These are phyloP conservation scores for Diaporthe sp. DNA, from an alignment of 2,329 filamentous ascomycete species.

Conservation along the genomic window DNA sequence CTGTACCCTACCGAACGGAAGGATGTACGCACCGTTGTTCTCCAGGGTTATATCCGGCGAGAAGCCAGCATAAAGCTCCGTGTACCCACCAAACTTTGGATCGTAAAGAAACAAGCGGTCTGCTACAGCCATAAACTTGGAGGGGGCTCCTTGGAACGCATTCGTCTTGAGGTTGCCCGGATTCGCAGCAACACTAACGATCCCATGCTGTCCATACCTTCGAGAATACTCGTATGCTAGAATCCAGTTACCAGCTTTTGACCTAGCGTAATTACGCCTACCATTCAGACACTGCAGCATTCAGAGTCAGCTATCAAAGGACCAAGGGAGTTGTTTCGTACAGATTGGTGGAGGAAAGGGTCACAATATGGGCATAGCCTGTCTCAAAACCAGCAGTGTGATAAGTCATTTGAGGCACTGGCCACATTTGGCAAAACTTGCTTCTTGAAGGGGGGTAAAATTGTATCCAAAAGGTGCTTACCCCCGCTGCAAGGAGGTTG, in stretches of 20 bases:
- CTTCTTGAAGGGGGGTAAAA: too few relatives aligned
- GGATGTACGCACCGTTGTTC: conserved; percentile 33
- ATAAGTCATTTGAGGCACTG: too few relatives aligned
- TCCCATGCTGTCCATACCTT: conserved; percentile 37
- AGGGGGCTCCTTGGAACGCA: conserved; percentile 30
- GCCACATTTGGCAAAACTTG: too few relatives aligned
- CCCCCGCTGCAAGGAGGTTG: conserved; percentile 23
- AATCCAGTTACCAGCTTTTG: conserved; percentile 41
- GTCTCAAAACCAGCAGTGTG: too few relatives aligned
- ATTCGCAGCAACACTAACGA: conserved; percentile 42
- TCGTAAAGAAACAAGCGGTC: conserved; percentile 36
- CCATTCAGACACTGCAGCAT: not conserved
- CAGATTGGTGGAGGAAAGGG: too few relatives aligned
- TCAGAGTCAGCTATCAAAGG: too few relatives aligned
- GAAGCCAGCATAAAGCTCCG: conserved; percentile 51
- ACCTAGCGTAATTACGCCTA: conserved; percentile 38
- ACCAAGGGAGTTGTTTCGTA: too few relatives aligned
- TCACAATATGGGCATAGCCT: too few relatives aligned
- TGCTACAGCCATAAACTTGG: not conserved
- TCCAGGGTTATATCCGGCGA: conserved; percentile 48
- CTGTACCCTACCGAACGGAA: conserved; percentile 15
- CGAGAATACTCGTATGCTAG: conserved; percentile 40
- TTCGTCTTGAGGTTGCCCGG: conserved; percentile 43
- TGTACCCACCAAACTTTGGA: conserved; percentile 48
- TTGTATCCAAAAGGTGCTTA: too few relatives aligned